Base-by-base conservation (phyloP, 768 basidiomycete genomes). In the Lactarius indigo region DNA sequence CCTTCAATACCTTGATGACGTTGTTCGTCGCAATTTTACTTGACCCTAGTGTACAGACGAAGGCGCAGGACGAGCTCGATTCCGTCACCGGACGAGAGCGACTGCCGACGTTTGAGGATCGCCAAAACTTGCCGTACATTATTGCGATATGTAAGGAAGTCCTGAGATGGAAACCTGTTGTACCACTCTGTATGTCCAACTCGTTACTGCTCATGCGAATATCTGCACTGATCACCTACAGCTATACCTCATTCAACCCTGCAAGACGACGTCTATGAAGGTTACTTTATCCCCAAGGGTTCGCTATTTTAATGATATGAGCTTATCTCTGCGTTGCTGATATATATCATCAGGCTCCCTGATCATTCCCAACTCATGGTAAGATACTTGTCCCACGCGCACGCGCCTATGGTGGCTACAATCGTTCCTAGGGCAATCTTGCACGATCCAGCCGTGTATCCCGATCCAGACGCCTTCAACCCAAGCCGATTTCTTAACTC, bases 211-310 rank as follows among this genome's bases (percentile, higher is more conserved):
- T 52, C 13, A 2, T 28, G 15, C 9, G 2, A 9, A 12, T 5
- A 26, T 30, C 26, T 23, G 13, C 23, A 15, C 18, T 26, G 13
- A 33, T 23, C 28, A 6, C 35, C n/a, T 9, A 23, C 18, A 65
- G 64, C 13, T 5, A 35, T 65, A n/a, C 64, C 64, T 17, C 64
- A 65, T 13, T 35, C 39, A 12, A 5, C 58, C 17, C 33, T 39
- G 4, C 33, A 42, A 55, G 64, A 65, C 41, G n/a, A 35, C 12
- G 12, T 65, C 20, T 65, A 65, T 30, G n/a, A 65, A 20, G 64
- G 64, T 12, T 65, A 23, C 52, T 65, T 65, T n/a, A 65, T 65
- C 20, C 64, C 58, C 2, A 60, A 60, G 20, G 64, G 64, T 65
- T n/a, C 5, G 50, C 58, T 18, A 9, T 6, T 6, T 30, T 39